Percentiles rank a stretch among this genome's conserved stretches.
Evolutionary conservation across 805 yeast genomes (phyloP).

Genomic region (Starmerella geochares): DNA sequence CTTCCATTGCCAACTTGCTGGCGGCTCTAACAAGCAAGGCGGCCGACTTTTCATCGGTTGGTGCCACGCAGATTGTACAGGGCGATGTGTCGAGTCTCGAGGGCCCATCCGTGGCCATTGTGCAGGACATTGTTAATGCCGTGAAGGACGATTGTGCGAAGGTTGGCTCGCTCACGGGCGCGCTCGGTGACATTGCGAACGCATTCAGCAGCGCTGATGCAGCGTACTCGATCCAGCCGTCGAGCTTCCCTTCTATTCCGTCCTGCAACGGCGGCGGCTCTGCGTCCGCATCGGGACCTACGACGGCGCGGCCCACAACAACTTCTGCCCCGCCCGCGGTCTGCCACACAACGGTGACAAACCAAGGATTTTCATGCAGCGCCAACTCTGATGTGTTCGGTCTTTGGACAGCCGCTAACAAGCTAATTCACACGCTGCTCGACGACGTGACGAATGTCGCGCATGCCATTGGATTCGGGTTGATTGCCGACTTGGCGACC

Average conservation of each 20-base stretch:
- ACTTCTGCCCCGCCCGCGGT: neutral
- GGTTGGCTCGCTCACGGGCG: conserved; percentile 13
- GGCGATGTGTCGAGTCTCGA: conserved; percentile 22
- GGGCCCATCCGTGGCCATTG: conserved; percentile 22
- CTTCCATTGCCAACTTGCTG: conserved; percentile 21
- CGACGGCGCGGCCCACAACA: neutral
- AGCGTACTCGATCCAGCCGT: conserved; percentile 15
- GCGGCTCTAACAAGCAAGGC: conserved; percentile 24
- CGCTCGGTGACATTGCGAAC: conserved; percentile 14
- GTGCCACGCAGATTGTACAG: conserved; percentile 23
- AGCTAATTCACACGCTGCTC: neutral
- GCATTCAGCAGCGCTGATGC: conserved; percentile 15
- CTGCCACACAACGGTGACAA: neutral
- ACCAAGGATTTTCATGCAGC: neutral
- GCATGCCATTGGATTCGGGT: neutral
- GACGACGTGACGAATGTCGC: neutral
- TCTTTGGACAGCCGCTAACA: neutral
- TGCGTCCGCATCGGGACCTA: neutral
- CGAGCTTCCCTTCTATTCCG: conserved; percentile 12
- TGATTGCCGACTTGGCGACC: neutral
- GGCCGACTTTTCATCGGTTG: conserved; percentile 23
- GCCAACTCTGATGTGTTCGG: neutral
- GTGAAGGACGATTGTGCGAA: conserved; percentile 15
- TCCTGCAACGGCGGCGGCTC: neutral
- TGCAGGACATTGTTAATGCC: conserved; percentile 17